phyloP scores from a whole-genome alignment of 495 filamentous ascomycete genomes.

The Parathielavia hyrcaniae region DNA sequence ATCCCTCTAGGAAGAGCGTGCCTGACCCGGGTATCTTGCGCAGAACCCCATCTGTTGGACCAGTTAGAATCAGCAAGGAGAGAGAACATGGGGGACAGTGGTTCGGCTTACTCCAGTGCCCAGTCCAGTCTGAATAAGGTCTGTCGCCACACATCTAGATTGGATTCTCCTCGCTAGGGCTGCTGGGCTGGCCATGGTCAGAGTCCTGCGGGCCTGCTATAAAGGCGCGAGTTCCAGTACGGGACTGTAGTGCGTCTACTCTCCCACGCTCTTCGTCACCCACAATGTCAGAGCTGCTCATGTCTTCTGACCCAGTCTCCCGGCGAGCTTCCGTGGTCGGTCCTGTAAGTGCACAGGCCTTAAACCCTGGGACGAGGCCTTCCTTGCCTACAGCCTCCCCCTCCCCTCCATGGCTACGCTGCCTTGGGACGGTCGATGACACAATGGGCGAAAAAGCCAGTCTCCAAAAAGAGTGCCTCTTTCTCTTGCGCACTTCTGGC shows the following conservation, averaged over 20 bases:
- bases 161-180: background rate
- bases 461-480: background rate
- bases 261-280: background rate
- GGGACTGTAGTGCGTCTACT: background rate
- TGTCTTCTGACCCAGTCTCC: too few species aligned
- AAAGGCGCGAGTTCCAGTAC: background rate
- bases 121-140: constrained; percentile 20
- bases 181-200: background rate
- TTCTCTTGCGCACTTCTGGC: background rate
- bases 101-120: constrained; percentile 9
- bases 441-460: background rate
- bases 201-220: too few species aligned
- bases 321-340: too few species aligned
- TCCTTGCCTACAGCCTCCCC: background rate
- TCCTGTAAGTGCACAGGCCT: background rate
- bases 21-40: constrained; percentile 12
- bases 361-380: background rate
- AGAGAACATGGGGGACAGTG: background rate
- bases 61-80: background rate
- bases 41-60: background rate
- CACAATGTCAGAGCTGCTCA: background rate
- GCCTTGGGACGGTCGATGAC: background rate
- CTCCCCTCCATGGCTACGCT: background rate
- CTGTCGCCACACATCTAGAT: constrained; percentile 9
- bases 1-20: constrained; percentile 22